phyloP scores from a whole-genome alignment of 148 eudicot genomes.

The Fagopyrum homotropicum region DNA sequence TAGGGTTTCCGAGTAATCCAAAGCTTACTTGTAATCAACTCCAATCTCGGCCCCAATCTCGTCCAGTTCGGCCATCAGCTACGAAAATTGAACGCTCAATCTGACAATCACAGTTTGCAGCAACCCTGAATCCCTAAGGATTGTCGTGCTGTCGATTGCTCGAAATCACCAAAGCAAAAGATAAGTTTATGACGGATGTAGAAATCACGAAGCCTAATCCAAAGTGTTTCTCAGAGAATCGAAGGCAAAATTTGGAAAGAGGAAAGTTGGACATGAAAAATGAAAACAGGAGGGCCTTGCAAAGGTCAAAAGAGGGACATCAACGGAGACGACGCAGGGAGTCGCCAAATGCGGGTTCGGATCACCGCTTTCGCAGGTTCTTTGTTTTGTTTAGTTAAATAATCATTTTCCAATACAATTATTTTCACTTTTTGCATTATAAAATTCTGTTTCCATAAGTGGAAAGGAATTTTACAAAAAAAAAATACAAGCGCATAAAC shows the following conservation, averaged over 20 bases:
- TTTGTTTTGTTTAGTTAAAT: background rate
- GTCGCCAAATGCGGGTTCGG: constrained; percentile 1
- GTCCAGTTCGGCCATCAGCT: constrained; percentile 3
- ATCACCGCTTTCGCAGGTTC: background rate
- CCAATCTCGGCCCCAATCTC: constrained; percentile 13
- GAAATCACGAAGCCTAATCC: background rate
- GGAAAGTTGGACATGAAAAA: background rate
- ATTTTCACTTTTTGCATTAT: background rate
- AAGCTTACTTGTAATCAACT: constrained; percentile 13
- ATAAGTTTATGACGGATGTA: background rate
- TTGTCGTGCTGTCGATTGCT: background rate
- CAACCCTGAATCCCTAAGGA: background rate
- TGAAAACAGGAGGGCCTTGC: background rate
- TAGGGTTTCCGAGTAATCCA: background rate
- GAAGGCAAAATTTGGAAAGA: background rate
- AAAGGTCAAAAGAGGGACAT: constrained; percentile 1
- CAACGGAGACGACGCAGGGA: constrained; percentile 9
- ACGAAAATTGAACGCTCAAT: background rate
- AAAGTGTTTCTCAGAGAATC: background rate
- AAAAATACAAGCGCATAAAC: too few species aligned
- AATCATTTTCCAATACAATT: background rate
- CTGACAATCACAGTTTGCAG: background rate
- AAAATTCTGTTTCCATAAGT: background rate
- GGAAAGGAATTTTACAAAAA: background rate
- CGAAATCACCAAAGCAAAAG: background rate